Base-by-base conservation (phyloP, 768 basidiomycete species). In the Boletus barrowsii region DNA sequence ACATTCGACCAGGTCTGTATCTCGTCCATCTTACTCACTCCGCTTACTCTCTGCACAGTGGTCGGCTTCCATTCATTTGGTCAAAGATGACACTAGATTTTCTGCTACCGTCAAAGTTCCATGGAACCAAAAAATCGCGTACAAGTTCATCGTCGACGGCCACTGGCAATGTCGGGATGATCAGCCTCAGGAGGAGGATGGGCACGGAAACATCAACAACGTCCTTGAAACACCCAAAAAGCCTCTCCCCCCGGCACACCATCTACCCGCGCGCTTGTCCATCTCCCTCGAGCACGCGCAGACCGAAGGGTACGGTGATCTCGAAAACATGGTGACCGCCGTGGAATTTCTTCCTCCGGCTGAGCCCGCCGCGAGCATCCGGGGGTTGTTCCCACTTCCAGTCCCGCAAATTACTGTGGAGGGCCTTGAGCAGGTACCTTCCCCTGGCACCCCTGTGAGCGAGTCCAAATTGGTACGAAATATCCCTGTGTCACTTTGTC, bases 141-240 rank as follows among this genome's bases (percentile, higher is more conserved):
- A 87, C 81, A 93, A 93, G 71, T 93, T 83, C 66, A 75, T 91
- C 66, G 88, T 92, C 49, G 90, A 93, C 65, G 85, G 83, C 35
- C 62, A 69, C 55, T 92, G 88, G 89, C 61, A 73, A 45, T 75
- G 77, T 44, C 75, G 76, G 44, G 75, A 78, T 35, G 76, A 77
- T 55, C 76, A 76, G 53, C 83, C 84, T 7, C 82, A 81, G 49
- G 87, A 88, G 68, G 64, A 71, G 1, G 88, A 91, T 62, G 66
- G 68, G 10, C 70, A 72, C 20, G 89, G 88, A 15, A 87, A 86
- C 68, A 65, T 84, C 18, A 93, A 93, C 69, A 89, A 91, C 66
- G 72, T 88, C 49, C 79, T 80, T 59, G 72, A 64, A 33, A 72
- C 82, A 2, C 87, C 87, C 10, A 68, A 73, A 30, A 76, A 76